Evolutionary conservation across 108 stramenopile species (phyloP).

Genomic region (Nannochloropsis salina): DNA sequence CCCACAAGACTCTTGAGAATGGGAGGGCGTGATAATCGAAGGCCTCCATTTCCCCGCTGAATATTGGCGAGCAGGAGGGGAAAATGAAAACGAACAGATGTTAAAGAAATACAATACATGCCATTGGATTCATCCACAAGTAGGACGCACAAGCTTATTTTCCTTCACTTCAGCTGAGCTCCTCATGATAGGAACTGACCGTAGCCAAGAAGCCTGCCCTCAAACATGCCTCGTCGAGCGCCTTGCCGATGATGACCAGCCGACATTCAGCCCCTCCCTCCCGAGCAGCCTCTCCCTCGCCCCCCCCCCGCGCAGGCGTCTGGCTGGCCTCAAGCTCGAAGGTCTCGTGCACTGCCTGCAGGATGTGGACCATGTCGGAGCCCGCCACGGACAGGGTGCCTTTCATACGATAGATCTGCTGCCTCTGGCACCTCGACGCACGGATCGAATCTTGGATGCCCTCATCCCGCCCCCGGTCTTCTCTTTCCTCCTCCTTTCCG

Average conservation of each 20-base stretch:
- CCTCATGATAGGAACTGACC: background rate
- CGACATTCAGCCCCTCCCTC: slow-evolving; percentile 28
- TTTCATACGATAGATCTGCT: slow-evolving; percentile 77
- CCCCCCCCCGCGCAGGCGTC: slow-evolving; percentile 26
- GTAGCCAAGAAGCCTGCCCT: slow-evolving; percentile 25
- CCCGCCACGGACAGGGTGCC: slow-evolving; percentile 71
- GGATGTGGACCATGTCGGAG: slow-evolving; percentile 74
- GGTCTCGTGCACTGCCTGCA: slow-evolving; percentile 77
- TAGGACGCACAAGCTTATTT: too few species aligned
- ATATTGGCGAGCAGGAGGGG: too few species aligned
- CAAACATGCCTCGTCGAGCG: slow-evolving; percentile 18
- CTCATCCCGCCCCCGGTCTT: background rate
- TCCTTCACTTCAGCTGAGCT: too few species aligned
- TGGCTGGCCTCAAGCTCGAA: slow-evolving; percentile 29
- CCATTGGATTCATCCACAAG: too few species aligned
- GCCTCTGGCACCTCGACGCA: background rate
- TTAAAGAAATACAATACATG: too few species aligned
- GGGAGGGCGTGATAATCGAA: too few species aligned
- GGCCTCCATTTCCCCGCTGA: too few species aligned
- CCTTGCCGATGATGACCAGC: slow-evolving; percentile 37
- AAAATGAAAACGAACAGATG: too few species aligned
- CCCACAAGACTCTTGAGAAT: too few species aligned
- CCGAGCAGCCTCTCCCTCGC: slow-evolving; percentile 25
- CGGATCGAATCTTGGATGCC: background rate
- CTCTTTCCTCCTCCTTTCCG: background rate